Percentiles rank a stretch among this genome's conserved stretches.
phyloP scores from a whole-genome alignment of 768 basidiomycete genomes.

The Rickenella mellea region DNA sequence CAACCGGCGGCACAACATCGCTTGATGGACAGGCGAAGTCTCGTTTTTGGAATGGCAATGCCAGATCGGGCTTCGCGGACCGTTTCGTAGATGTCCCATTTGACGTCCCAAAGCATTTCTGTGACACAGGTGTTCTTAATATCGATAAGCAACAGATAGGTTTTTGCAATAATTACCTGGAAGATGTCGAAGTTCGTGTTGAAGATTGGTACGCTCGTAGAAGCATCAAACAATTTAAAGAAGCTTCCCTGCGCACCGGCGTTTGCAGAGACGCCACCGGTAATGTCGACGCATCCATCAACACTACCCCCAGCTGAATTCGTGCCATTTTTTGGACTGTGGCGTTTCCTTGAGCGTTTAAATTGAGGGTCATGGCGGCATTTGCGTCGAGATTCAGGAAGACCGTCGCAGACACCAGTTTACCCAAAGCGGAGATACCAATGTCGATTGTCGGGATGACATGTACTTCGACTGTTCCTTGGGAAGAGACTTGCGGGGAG shows the following conservation, averaged over 20 bases:
- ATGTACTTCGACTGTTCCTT: constrained; percentile 34
- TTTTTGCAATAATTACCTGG: constrained; percentile 12
- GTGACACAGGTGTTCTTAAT: too few relatives aligned
- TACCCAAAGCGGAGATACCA: constrained; percentile 17
- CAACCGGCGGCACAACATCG: too few relatives aligned
- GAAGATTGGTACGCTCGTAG: constrained; percentile 11
- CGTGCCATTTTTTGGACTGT: not conserved
- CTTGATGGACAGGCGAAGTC: too few relatives aligned
- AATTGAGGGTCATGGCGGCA: not conserved
- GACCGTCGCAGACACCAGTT: constrained; percentile 24
- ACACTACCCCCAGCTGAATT: not conserved
- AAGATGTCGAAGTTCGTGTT: constrained; percentile 15
- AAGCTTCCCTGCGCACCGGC: constrained; percentile 15
- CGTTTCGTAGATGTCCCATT: too few relatives aligned
- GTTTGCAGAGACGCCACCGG: constrained; percentile 11
- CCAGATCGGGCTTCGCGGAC: too few relatives aligned
- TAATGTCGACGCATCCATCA: constrained; percentile 14
- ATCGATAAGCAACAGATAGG: too few relatives aligned
- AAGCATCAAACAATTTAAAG: constrained; percentile 13
- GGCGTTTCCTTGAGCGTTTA: not conserved
- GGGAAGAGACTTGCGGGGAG: constrained; percentile 27
- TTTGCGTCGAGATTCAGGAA: constrained; percentile 22
- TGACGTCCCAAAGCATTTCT: too few relatives aligned
- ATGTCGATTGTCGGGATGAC: constrained; percentile 29
- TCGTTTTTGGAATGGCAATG: too few relatives aligned